Base-by-base conservation (phyloP, 441 rosid species). In the Macaranga tanarius region DNA sequence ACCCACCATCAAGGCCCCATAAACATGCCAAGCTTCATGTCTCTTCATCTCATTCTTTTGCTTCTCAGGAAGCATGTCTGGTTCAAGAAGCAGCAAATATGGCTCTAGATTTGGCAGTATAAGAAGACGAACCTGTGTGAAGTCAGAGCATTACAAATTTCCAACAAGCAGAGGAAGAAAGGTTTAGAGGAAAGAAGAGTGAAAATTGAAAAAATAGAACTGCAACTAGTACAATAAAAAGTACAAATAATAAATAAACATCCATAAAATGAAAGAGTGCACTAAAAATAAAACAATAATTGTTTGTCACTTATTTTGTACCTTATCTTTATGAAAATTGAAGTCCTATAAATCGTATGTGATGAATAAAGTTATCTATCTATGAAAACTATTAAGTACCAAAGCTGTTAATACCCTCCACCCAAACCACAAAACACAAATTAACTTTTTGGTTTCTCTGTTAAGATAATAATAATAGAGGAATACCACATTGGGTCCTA, bases 21-120 rank as follows among this genome's bases (percentile, higher is more conserved):
- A 95, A 62, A 95, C 95, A 56, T 80, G 92, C 96, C 99, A 91
- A 75, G 96, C 99, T 84, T 92, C 98, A 61, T 82, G 81, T 79
- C 91, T 89, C 87, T 90, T 92, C 69, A 86, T 73, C 82, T 84
- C 93, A 81, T 91, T 92, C 83, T 89, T 92, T 80, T 90, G 97
- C 82, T 78, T 90, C 86, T 91, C 95, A 78, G 86, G 90, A 71
- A 83, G 82, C 90, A 90, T 79, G 75, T 91, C 96, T 44, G 97
- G 95, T 83, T 95, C 95, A 67, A 92, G 95, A 78, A 91, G 92
- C 20, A 75, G 75, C 75, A 91, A 79, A 82, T 92, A 95, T 57
- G 92, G 90, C 82, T 89, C 88, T 51, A 95, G 85, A 79, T 92
- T 92, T 50, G 97, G 89, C 73, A 95, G 69, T 78, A 95, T 79